Base-by-base conservation (phyloP, 768 basidiomycete genomes). In the Naganishia vaughanmartiniae region DNA sequence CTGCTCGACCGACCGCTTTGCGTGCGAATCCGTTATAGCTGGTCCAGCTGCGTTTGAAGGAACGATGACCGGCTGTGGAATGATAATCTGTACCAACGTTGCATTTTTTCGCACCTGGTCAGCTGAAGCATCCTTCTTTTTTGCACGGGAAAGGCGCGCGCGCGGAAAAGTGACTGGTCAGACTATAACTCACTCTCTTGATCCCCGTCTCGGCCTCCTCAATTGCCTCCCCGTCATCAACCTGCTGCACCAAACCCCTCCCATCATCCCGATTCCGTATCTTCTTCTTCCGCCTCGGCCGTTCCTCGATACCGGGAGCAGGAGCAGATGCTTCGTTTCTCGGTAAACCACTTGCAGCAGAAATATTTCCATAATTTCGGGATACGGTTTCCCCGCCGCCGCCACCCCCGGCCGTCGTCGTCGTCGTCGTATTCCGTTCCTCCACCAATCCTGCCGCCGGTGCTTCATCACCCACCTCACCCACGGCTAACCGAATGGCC, bases 11-110 rank as follows among this genome's bases (percentile, higher is more conserved):
- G 17, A 46, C n/a, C 60, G 60, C 21, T 63, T 36, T 1, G 60
- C 42, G 26, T 63, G 60, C 39, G 57, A 4, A 36, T 4, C 34
- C 12, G 34, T 36, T 5, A 12, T 15, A 15, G 42, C 7, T 42
- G 42, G 42, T 42, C 15, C 34, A 17, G 24, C 9, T 17, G 57
- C 34, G 34, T 1, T 10, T 9, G 60, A 45, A 15, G 60, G 26
- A 9, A 63, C 39, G 26, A 63, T 63, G 4, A 63, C 17, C 39
- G 60, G 60, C 17, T 63, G 60, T 19, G 60, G 60, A 42, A 63
- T 63, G 6, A 63, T 63, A 4, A 63, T 63, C 60, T 63, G 26
- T 45, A 26, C 11, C 28, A 45, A 26, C 9, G 19, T n/a, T 34
- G 3, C 12, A 54, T 11, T 54, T 7, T 5, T 15, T 34, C 33